A percentile compares a stretch with the other conserved stretches of the same genome.
These are phyloP conservation scores for Panicum virgatum DNA, from an alignment of 202 grass and related monocot species.

Conservation along the genomic window DNA sequence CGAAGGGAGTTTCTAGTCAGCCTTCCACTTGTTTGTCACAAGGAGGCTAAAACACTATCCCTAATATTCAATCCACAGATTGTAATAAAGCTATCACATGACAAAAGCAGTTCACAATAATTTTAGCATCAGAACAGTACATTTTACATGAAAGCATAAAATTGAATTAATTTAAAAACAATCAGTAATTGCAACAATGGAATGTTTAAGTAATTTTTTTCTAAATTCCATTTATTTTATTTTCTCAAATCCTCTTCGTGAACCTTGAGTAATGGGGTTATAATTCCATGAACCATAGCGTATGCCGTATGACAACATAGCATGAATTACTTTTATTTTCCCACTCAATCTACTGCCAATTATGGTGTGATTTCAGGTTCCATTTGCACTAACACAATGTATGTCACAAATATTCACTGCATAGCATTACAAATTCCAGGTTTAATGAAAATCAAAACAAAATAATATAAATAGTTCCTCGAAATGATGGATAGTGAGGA, in stretches of 20 bases:
- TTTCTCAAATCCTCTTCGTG: neutral
- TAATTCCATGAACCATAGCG: constrained; percentile 5
- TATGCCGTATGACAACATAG: constrained; percentile 2
- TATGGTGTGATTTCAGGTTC: neutral
- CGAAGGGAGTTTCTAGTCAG: neutral
- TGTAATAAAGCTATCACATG: neutral
- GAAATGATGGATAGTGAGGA: constrained; percentile 17
- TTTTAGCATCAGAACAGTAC: neutral
- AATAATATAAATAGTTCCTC: constrained; percentile 2
- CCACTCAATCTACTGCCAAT: neutral
- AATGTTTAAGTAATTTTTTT: neutral
- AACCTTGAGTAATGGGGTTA: constrained; percentile 1
- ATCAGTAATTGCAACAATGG: neutral
- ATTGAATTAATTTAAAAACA: neutral
- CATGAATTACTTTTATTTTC: constrained; percentile 1
- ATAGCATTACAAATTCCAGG: neutral
- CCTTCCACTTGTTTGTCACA: neutral
- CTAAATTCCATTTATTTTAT: neutral
- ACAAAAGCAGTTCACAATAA: neutral
- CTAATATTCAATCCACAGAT: neutral
- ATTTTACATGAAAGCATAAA: neutral
- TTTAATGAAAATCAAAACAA: neutral
- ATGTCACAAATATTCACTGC: constrained; percentile 8
- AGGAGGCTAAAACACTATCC: neutral
- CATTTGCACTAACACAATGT: constrained; percentile 11